phyloP scores from a whole-genome alignment of 2,329 filamentous ascomycete species.

The Metarhizium rileyi region DNA sequence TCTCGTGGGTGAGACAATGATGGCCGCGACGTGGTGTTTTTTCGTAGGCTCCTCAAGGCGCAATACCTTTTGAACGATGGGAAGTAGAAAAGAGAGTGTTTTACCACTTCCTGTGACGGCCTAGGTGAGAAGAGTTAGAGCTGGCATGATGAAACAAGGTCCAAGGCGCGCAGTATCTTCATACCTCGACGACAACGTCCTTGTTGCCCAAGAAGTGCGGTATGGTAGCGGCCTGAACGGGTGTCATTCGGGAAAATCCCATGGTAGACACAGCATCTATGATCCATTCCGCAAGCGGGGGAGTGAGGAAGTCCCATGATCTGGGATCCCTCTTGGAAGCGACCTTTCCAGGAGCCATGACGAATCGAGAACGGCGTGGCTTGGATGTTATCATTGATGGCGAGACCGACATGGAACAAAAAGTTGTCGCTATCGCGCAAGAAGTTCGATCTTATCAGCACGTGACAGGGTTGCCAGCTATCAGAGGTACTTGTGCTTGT shows the following conservation, averaged over 20 bases:
- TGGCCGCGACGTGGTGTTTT: constrained; percentile 80
- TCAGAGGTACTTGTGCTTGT: background rate
- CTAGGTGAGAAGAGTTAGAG: constrained; percentile 21
- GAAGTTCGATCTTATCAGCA: constrained; percentile 23
- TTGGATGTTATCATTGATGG: background rate
- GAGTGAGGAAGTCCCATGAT: constrained; percentile 31
- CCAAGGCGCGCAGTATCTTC: background rate
- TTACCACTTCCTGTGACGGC: constrained; percentile 89
- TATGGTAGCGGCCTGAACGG: constrained; percentile 87
- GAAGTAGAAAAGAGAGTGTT: constrained; percentile 77
- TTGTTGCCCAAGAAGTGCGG: constrained; percentile 84
- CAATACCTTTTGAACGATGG: constrained; percentile 72
- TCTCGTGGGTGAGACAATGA: constrained; percentile 83
- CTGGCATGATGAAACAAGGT: background rate
- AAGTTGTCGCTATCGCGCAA: constrained; percentile 8
- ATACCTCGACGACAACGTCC: constrained; percentile 79
- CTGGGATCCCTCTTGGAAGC: constrained; percentile 36
- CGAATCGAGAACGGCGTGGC: background rate
- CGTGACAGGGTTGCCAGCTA: too few species aligned
- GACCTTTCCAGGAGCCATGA: constrained; percentile 24
- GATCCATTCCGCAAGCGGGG: constrained; percentile 55
- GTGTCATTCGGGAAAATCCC: constrained; percentile 82
- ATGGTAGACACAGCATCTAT: constrained; percentile 73
- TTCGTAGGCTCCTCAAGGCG: constrained; percentile 74
- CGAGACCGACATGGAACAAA: background rate